Conservation (phyloP, 2,329 filamentous ascomycete genomes). For the Nothomitra cinnamomea region DNA sequence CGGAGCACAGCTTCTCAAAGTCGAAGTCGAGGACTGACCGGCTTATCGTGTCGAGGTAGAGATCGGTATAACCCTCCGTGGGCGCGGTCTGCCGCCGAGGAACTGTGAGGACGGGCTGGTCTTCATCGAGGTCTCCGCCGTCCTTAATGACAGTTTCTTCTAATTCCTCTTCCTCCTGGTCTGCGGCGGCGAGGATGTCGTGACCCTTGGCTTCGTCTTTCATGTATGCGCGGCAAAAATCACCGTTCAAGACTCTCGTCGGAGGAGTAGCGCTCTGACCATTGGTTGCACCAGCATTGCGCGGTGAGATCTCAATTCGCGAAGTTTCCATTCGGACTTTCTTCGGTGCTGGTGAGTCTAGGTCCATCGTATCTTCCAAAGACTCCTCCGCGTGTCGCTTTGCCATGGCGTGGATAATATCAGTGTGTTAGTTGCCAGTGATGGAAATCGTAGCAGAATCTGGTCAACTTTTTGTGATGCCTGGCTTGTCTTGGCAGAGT, state of each 20-base stretch:
- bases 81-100: slow-evolving; percentile 57
- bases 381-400: slow-evolving; percentile 30
- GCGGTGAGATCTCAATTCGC: slow-evolving; percentile 16
- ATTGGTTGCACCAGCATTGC: slow-evolving; percentile 16
- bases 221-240: slow-evolving; percentile 7
- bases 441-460: neutral
- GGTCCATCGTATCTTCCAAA: slow-evolving; percentile 23
- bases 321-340: slow-evolving; percentile 24
- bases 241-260: slow-evolving; percentile 11
- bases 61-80: slow-evolving; percentile 76
- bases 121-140: slow-evolving; percentile 17
- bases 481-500: too few relatives aligned
- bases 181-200: slow-evolving; percentile 17
- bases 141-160: slow-evolving; percentile 20
- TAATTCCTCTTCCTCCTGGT: slow-evolving; percentile 21
- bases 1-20: slow-evolving; percentile 94
- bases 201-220: slow-evolving; percentile 1
- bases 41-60: slow-evolving; percentile 95
- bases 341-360: slow-evolving; percentile 31
- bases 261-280: slow-evolving; percentile 14
- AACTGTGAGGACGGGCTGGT: slow-evolving; percentile 21
- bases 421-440: neutral
- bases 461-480: neutral
- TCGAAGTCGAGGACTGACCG: slow-evolving; percentile 90
- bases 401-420: slow-evolving; percentile 19